Conservation (phyloP, 2,329 filamentous ascomycete genomes). For the Fusarium clavum region DNA sequence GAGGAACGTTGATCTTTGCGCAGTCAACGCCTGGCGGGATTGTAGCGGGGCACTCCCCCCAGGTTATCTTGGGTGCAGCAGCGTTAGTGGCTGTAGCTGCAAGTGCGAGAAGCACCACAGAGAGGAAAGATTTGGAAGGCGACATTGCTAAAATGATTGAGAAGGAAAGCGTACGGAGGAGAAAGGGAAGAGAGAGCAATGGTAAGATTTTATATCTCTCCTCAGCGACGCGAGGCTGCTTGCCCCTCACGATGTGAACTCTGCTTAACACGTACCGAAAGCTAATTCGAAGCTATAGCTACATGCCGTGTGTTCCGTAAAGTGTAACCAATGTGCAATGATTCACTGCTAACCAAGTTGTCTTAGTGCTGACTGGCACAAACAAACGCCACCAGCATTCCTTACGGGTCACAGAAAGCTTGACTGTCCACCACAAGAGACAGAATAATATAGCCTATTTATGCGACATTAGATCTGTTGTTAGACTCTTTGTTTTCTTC, state of each 20-base stretch:
- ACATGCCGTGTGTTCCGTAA: constrained; percentile 16
- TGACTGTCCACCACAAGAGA: not conserved
- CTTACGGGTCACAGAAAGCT: not conserved
- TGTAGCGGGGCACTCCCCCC: constrained; percentile 10
- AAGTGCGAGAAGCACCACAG: constrained; percentile 1
- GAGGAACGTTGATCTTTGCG: constrained; percentile 30
- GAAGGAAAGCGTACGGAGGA: too few relatives aligned
- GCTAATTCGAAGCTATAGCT: constrained; percentile 2
- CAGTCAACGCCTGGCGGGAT: constrained; percentile 36
- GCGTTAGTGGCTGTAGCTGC: not conserved
- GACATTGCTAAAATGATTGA: not conserved
- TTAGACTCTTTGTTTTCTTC: not conserved
- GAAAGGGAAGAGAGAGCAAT: not conserved
- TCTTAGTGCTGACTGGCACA: constrained; percentile 22
- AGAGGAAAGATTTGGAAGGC: not conserved
- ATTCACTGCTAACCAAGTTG: not conserved
- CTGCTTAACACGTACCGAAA: constrained; percentile 7
- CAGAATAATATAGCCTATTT: not conserved
- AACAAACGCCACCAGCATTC: constrained; percentile 15
- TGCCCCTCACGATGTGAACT: not conserved
- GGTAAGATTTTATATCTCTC: constrained; percentile 12
- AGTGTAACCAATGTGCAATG: not conserved
- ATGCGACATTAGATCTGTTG: not conserved
- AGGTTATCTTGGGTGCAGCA: constrained; percentile 15
- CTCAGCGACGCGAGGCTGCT: not conserved